Base-by-base conservation (phyloP, 768 basidiomycete genomes). In the Phlebiopsis gigantea region DNA sequence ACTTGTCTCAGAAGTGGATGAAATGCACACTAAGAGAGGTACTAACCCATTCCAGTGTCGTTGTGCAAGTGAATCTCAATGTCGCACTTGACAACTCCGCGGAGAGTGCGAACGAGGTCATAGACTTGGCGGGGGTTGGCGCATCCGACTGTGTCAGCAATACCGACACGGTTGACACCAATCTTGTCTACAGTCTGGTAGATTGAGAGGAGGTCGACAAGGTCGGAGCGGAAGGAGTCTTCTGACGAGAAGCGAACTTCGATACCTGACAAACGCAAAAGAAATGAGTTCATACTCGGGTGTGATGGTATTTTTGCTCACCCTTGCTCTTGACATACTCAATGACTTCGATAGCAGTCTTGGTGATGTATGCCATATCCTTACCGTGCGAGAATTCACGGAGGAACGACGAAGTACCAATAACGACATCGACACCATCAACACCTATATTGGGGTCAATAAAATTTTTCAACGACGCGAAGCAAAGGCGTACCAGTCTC, bases 121-220 rank as follows among this genome's bases (percentile, higher is more conserved):
- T 99, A 99, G 4, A 98, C 97, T 70, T 99, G 97, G 65, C 97
- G 79, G 2, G 97, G 95, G 77, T 98, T 98, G 57, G 97, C 97
- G 68, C 97, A 99, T 22, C 97, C 97, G 61, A 99, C 97, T 12
- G 97, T 99, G 71, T 99, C 97, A 25, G 97, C 97, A 63, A 99
- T 95, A 69, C 97, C 97, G 61, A 99, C 97, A 60, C 97, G 85
- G 78, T 98, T 93, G 45, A 99, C 95, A 54, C 96, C 96, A 67
- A 99, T 93, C 80, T 98, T 98, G 78, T 99, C 97, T 48, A 99
- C 97, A 47, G 96, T 95, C 73, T 96, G 93, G 80, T 99, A 98
- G 76, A 99, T 98, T 21, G 93, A 95, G 43, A 99, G 80, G 45
- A 99, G 82, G 76, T 99, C 97, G 73, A 98, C 97, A 58, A 99